Percentiles rank a stretch among this genome's conserved stretches.
These are phyloP conservation scores for Tulasnella sp. DNA, from an alignment of 768 basidiomycete species.

Conservation along the genomic window DNA sequence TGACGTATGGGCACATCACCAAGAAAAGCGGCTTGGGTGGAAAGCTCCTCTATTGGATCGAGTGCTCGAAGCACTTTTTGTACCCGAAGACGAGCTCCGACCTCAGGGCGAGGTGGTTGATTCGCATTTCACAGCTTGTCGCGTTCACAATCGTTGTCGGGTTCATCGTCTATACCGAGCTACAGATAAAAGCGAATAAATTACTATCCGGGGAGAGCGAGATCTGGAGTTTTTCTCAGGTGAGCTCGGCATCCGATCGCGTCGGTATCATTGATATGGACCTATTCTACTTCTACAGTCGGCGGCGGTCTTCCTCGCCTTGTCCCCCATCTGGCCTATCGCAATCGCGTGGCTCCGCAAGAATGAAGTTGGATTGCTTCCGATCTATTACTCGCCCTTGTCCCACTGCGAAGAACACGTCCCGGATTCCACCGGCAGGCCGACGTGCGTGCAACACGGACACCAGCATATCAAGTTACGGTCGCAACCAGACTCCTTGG, in stretches of 20 bases:
- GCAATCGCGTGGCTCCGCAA: conserved; percentile 13
- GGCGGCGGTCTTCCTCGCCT: not conserved
- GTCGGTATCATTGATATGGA: not conserved
- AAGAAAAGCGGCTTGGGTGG: not conserved
- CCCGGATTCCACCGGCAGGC: not conserved
- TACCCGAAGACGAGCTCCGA: not conserved
- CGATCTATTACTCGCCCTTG: not conserved
- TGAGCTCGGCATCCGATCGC: not conserved
- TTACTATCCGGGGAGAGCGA: conserved; percentile 4
- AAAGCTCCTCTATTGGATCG: not conserved
- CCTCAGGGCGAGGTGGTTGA: not conserved
- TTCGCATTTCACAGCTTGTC: not conserved
- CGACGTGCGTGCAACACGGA: not conserved
- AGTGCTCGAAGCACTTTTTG: not conserved
- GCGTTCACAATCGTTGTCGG: not conserved
- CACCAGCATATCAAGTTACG: not conserved
- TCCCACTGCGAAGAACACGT: not conserved
- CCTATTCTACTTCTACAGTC: not conserved
- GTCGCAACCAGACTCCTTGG: not conserved
- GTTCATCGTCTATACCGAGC: conserved; percentile 8
- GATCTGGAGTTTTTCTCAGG: conserved; percentile 19
- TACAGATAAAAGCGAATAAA: not conserved
- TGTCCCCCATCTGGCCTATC: conserved; percentile 21
- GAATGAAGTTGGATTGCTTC: not conserved
- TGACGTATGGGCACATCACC: not conserved